A percentile compares a stretch with the other conserved stretches of the same genome.
These are phyloP conservation scores for Pythium rhizo-oryzae DNA, from an alignment of 352 stramenopile genomes.

Conservation along the genomic window DNA sequence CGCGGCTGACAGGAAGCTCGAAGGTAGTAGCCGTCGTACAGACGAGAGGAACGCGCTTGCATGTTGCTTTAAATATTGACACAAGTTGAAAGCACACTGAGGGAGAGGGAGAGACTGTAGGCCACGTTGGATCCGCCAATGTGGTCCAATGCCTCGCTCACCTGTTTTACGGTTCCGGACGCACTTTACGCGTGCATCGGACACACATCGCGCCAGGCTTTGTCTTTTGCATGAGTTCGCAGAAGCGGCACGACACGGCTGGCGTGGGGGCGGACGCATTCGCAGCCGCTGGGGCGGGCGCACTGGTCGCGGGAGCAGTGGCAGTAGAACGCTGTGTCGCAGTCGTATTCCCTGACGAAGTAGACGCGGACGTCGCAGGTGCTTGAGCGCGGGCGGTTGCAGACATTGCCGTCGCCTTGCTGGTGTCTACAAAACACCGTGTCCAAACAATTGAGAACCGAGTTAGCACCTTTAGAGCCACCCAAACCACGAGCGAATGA, in stretches of 20 bases:
- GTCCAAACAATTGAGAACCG: not conserved
- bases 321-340: not conserved
- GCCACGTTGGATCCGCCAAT: not conserved
- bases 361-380: too few species aligned
- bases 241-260: slow-evolving; percentile 16
- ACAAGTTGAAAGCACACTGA: not conserved
- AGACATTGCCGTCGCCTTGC: too few species aligned
- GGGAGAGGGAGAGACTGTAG: not conserved
- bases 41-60: not conserved
- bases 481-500: not conserved
- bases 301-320: not conserved
- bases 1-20: slow-evolving; percentile 8
- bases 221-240: slow-evolving; percentile 8
- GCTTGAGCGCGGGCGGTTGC: too few species aligned
- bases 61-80: slow-evolving; percentile 30
- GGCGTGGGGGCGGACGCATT: not conserved
- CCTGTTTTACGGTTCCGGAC: not conserved
- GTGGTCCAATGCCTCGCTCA: not conserved
- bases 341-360: too few species aligned
- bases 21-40: not conserved
- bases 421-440: too few species aligned
- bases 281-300: too few species aligned
- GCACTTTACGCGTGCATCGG: not conserved
- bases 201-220: slow-evolving; percentile 16
- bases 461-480: not conserved